A percentile compares a stretch with the other conserved stretches of the same genome.
These are phyloP conservation scores for Stachybotrys chlorohalonatus DNA, from an alignment of 2,329 filamentous ascomycete genomes.

Conservation along the genomic window DNA sequence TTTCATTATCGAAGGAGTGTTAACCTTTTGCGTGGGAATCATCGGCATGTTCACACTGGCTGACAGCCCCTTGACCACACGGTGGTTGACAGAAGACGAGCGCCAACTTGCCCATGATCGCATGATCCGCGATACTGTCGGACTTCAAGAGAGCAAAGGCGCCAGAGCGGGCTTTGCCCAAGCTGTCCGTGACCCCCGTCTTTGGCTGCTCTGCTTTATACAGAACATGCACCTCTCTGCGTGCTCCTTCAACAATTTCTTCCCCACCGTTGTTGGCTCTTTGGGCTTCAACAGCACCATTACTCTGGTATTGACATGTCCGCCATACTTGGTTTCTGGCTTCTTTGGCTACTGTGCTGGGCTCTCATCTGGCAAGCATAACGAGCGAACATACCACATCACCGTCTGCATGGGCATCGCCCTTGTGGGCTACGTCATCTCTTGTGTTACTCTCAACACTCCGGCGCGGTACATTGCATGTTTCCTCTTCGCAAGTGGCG, in stretches of 20 bases:
- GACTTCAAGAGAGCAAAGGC: constrained; percentile 23
- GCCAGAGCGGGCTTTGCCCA: constrained; percentile 19
- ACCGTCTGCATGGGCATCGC: constrained; percentile 26
- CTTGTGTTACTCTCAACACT: constrained; percentile 17
- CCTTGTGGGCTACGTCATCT: constrained; percentile 27
- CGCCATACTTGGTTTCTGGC: constrained; percentile 33
- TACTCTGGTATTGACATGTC: constrained; percentile 9
- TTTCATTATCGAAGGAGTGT: constrained; percentile 20
- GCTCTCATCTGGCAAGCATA: constrained; percentile 31
- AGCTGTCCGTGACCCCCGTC: constrained; percentile 15
- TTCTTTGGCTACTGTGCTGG: constrained; percentile 30
- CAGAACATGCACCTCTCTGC: constrained; percentile 18
- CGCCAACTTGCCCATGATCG: constrained; percentile 32
- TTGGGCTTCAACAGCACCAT: constrained; percentile 1
- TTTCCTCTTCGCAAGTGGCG: constrained; percentile 25
- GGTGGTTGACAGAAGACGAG: constrained; percentile 24
- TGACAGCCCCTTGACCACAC: constrained; percentile 26
- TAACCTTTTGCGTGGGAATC: constrained; percentile 18
- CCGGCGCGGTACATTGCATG: constrained; percentile 21
- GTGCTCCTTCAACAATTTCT: constrained; percentile 15
- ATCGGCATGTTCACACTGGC: constrained; percentile 23
- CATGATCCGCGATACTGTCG: constrained; percentile 21
- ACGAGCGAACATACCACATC: constrained; percentile 27
- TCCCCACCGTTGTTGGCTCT: constrained; percentile 1
- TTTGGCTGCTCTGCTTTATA: constrained; percentile 18